Evolutionary conservation across 768 basidiomycete species (phyloP), one percentile per base, ranked within the genome.

Genomic region (Lactifluus echinatus): DNA sequence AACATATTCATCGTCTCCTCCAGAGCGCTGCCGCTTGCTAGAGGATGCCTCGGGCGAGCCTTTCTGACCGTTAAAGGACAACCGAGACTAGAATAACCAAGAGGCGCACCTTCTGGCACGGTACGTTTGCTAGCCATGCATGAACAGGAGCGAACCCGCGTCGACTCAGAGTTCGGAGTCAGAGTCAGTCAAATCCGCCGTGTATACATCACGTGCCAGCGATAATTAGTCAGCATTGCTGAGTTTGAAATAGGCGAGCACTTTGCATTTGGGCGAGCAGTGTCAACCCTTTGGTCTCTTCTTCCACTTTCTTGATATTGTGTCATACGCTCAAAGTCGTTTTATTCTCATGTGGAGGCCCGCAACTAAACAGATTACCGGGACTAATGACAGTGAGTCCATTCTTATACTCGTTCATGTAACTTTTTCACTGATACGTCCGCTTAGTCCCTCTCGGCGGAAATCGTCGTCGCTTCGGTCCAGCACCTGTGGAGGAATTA

Each of bases 391-490:
- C 44, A 87, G 92, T 89, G 37, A 65, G 82, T 73, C 31, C 43
- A n/a, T n/a, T 45, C 19, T 31, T 8, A 0, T 53, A 14, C 10
- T 47, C 46, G n/a, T 26, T 31, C 53, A 59, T 56, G 40, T 56
- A 11, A 28, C 40, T 28, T 4, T 37, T 43, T 61, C 40, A 56
- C 31, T 10, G 10, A 10, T 31, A 58, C 49, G 40, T n/a, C 19
- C 19, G 31, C 45, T 63, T 61, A 71, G 86, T 83, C 64, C 93
- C 93, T 1, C 81, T 96, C 57, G 91, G 57, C 21, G 58, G 89
- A 50, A 80, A 83, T 65, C 86, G 89, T 67, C 88, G 93, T 68
- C 86, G 93, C 54, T 96, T 96, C 73, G 93, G 93, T 50, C 87
- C 90, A 46, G 85, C 87, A 28, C 87, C 89, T 4, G 75, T 81